These are phyloP conservation scores for Beauveria bassiana DNA, from an alignment of 2,329 filamentous ascomycete genomes.

Conservation along the genomic window DNA sequence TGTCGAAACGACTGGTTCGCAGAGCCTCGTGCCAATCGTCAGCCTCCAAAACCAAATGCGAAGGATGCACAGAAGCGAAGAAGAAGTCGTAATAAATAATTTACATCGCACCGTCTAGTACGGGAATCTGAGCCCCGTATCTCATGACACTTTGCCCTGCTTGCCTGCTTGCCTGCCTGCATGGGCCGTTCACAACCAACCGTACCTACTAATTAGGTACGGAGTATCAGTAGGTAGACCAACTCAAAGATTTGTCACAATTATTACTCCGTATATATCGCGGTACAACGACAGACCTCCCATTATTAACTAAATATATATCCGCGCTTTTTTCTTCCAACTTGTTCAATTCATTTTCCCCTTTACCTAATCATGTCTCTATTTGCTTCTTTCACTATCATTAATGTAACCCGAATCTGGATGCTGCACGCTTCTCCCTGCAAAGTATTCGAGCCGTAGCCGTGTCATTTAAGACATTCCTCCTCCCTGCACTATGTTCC, in stretches of 20 bases:
- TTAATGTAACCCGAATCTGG: background rate
- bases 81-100: background rate
- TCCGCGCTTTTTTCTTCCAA: background rate
- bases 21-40: background rate
- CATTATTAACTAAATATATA: no score
- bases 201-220: no score
- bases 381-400: background rate
- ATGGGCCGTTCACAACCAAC: no score
- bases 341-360: background rate
- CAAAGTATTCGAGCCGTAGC: no score
- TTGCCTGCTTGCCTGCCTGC: no score
- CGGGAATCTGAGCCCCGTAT: background rate
- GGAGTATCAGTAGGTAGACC: no score
- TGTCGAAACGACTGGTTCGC: background rate
- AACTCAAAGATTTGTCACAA: no score
- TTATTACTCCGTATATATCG: no score
- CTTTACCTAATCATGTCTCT: background rate
- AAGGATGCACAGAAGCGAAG: background rate
- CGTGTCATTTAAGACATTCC: constrained; percentile 1
- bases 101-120: background rate
- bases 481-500: no score
- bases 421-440: no score
- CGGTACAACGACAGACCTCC: no score
- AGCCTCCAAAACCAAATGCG: background rate
- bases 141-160: background rate